Conservation (phyloP, 352 stramenopile species). For the Pythium brachiatum region DNA sequence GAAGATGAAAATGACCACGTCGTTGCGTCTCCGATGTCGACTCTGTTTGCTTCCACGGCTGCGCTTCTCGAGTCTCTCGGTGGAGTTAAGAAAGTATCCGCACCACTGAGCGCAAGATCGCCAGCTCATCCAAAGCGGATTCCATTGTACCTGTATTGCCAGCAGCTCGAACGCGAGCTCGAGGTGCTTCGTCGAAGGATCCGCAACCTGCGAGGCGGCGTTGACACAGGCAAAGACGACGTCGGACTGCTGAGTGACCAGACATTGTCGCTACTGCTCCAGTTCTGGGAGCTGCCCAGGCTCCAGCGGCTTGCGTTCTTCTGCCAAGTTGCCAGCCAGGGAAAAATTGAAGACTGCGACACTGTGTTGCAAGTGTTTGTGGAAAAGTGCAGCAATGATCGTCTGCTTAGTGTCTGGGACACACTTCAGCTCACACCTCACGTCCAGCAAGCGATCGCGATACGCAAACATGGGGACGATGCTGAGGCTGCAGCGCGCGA, state of each 20-base stretch:
- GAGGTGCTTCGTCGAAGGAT: constrained; percentile 37
- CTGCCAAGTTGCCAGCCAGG: constrained; percentile 65
- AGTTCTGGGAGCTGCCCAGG: constrained; percentile 64
- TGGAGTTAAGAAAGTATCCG: background rate
- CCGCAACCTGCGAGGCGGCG: constrained; percentile 17
- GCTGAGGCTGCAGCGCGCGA: constrained; percentile 9
- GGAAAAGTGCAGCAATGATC: constrained; percentile 43
- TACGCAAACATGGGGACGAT: constrained; percentile 22
- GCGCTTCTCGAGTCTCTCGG: constrained; percentile 1
- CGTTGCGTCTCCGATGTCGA: background rate
- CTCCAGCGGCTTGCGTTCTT: constrained; percentile 64
- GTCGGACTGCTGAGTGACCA: constrained; percentile 52
- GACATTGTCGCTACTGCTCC: constrained; percentile 56
- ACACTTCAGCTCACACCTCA: constrained; percentile 45
- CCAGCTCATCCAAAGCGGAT: constrained; percentile 10
- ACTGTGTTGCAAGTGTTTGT: constrained; percentile 48
- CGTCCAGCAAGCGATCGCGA: constrained; percentile 37
- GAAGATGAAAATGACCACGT: constrained; percentile 11
- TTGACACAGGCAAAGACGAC: constrained; percentile 29
- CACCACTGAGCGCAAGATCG: background rate
- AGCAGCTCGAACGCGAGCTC: constrained; percentile 59
- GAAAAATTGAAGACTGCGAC: constrained; percentile 41
- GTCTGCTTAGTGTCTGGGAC: constrained; percentile 49
- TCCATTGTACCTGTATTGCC: constrained; percentile 64
- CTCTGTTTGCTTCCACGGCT: constrained; percentile 12